phyloP scores from a whole-genome alignment of 441 rosid species.

The Biscutella laevigata region DNA sequence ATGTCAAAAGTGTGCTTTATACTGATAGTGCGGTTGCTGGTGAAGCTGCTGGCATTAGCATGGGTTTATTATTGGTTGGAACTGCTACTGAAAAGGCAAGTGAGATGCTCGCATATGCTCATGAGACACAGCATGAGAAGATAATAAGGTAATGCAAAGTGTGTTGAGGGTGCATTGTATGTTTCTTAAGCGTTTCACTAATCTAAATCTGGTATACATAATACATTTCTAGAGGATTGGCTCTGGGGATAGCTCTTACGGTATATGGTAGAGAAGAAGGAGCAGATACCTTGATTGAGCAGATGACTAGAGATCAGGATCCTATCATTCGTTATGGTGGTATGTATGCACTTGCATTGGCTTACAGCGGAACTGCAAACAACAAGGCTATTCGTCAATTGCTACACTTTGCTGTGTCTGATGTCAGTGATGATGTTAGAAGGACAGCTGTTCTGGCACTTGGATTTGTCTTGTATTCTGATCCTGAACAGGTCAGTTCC shows the following conservation, averaged over 20 bases:
- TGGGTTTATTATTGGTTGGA: slow-evolving; percentile 98
- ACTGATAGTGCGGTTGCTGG: slow-evolving; percentile 96
- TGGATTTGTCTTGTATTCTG: slow-evolving; percentile 91
- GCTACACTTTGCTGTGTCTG: slow-evolving; percentile 94
- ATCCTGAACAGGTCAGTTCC: slow-evolving; percentile 77
- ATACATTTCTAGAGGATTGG: slow-evolving; percentile 54
- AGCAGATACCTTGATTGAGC: slow-evolving; percentile 92
- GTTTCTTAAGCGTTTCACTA: slow-evolving; percentile 1
- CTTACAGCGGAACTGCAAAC: slow-evolving; percentile 94
- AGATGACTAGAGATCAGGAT: slow-evolving; percentile 95
- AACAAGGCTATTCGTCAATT: slow-evolving; percentile 96
- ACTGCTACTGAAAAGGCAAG: slow-evolving; percentile 92
- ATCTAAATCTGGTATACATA: slow-evolving; percentile 12
- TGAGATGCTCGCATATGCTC: slow-evolving; percentile 97
- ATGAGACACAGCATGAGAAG: slow-evolving; percentile 96
- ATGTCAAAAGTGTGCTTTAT: slow-evolving; percentile 67
- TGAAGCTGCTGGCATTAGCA: slow-evolving; percentile 98
- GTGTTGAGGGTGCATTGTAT: neutral
- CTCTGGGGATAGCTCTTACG: slow-evolving; percentile 90
- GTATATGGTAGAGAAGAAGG: slow-evolving; percentile 97
- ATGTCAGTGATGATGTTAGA: slow-evolving; percentile 95
- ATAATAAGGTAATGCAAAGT: slow-evolving; percentile 60
- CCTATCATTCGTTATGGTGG: slow-evolving; percentile 97
- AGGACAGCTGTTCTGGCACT: slow-evolving; percentile 95
- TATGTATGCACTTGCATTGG: slow-evolving; percentile 93